Conservation (phyloP, 768 basidiomycete genomes). For the Boletus subcaerulescens region DNA sequence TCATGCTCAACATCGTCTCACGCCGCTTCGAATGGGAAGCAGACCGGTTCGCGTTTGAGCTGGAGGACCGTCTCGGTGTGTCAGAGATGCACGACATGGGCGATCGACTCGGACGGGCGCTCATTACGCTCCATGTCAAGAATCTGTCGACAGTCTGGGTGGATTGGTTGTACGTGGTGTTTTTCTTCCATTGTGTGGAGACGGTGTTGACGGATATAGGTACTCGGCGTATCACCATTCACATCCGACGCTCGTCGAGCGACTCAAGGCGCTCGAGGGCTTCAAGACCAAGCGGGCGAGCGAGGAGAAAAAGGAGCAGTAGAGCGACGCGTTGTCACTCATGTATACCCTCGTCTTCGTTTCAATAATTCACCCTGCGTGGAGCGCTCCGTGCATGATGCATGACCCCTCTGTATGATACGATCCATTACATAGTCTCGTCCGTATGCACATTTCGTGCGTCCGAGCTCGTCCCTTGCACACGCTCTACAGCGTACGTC, state of each 20-base stretch:
- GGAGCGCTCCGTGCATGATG: too few relatives aligned
- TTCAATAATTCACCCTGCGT: background rate
- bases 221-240: constrained; percentile 97
- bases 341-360: background rate
- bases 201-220: constrained; percentile 32
- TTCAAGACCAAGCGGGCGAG: constrained; percentile 44
- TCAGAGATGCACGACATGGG: constrained; percentile 81
- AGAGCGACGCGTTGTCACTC: background rate
- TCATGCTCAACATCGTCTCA: constrained; percentile 77
- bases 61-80: constrained; percentile 45
- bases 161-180: constrained; percentile 67
- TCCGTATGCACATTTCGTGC: background rate
- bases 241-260: constrained; percentile 91
- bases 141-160: constrained; percentile 94
- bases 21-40: constrained; percentile 92
- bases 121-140: constrained; percentile 85
- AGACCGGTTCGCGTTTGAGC: constrained; percentile 79
- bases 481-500: constrained; percentile 24
- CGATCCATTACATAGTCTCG: background rate
- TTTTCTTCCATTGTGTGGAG: background rate
- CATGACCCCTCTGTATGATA: background rate
- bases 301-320: constrained; percentile 28
- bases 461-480: background rate
- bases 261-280: constrained; percentile 76
- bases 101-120: constrained; percentile 74